Percentiles rank a stretch among this genome's conserved stretches.
Evolutionary conservation across 441 rosid species (phyloP).

Genomic region (Pelargonium hybrid): DNA sequence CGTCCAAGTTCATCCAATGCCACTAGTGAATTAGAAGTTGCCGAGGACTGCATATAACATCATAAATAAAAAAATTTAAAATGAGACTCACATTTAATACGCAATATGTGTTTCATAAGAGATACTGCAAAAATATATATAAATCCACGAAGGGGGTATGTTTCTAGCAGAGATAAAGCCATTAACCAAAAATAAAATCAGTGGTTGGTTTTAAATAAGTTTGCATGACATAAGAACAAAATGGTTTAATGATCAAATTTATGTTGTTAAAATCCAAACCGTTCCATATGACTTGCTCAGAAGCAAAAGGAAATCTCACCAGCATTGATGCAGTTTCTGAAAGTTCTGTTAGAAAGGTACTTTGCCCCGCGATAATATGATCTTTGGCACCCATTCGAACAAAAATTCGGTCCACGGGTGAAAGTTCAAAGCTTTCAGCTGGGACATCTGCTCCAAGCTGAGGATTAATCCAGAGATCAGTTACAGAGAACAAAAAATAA

Average conservation of each 20-base stretch:
- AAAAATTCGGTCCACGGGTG: constrained; percentile 79
- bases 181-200: no score
- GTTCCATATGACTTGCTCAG: neutral
- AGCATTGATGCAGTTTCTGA: constrained; percentile 91
- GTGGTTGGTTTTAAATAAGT: neutral
- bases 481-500: constrained; percentile 17
- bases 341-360: constrained; percentile 88
- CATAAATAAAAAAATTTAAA: neutral
- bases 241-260: neutral
- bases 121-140: no score
- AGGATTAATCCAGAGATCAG: constrained; percentile 16
- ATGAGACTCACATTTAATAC: neutral
- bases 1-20: constrained; percentile 95
- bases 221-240: neutral
- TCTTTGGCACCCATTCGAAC: constrained; percentile 98
- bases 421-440: constrained; percentile 73
- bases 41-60: constrained; percentile 52
- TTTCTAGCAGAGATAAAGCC: neutral
- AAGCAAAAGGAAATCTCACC: constrained; percentile 36
- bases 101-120: neutral
- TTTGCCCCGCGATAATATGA: constrained; percentile 90
- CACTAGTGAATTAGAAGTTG: constrained; percentile 74
- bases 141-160: neutral
- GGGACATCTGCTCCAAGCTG: constrained; percentile 95
- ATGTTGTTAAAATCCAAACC: constrained; percentile 5